phyloP scores from a whole-genome alignment of 306 rosid species.

The Hippophae gyantsensis region DNA sequence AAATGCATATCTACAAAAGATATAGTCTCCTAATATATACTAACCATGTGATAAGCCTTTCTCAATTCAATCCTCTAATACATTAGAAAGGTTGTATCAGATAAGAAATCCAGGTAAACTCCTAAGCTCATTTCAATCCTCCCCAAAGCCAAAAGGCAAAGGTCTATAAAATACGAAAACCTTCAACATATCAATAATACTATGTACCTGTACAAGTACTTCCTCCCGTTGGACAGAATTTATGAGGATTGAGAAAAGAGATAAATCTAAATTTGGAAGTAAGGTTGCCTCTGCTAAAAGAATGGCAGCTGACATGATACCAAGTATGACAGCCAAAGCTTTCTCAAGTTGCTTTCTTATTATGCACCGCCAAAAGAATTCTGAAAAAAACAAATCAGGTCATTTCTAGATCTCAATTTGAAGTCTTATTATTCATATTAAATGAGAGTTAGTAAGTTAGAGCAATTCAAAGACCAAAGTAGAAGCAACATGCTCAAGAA shows the following conservation, averaged over 20 bases:
- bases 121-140: neutral
- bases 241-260: conserved; percentile 86
- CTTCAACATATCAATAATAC: conserved; percentile 7
- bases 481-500: no score
- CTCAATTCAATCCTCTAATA: neutral
- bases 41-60: neutral
- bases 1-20: neutral
- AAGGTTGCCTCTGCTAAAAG: conserved; percentile 94
- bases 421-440: no score
- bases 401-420: conserved; percentile 2
- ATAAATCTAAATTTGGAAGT: conserved; percentile 73
- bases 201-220: conserved; percentile 82
- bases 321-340: conserved; percentile 68
- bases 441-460: no score
- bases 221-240: conserved; percentile 68
- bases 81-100: neutral
- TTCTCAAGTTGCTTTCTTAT: conserved; percentile 69
- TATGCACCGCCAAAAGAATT: conserved; percentile 87
- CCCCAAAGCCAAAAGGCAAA: conserved; percentile 6
- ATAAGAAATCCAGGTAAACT: neutral
- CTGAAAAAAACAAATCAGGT: conserved; percentile 37
- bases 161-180: conserved; percentile 7
- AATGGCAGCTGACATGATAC: conserved; percentile 82
- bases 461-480: no score
- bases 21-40: neutral